Evolutionary conservation across 352 stramenopile species (phyloP), one percentile per base, ranked within the genome.

Genomic region (Globisporangium cylindrosporum): DNA sequence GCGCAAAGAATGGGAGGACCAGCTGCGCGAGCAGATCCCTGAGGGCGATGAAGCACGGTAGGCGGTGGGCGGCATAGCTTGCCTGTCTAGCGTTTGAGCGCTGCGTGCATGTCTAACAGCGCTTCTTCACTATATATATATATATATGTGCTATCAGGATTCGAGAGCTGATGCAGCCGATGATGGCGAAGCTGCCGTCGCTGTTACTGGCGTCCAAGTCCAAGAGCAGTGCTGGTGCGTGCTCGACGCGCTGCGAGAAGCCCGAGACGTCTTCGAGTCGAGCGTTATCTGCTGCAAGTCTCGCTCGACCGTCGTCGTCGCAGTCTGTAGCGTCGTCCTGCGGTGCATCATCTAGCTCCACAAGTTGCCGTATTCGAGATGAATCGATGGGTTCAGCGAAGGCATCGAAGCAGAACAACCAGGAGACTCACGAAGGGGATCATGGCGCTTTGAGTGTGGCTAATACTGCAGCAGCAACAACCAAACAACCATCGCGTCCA

Each of bases 91-190:
- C 4, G 27, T 32, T 32, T 32, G 27, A 32, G 27, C 3, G 27
- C 1, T 32, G 27, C 27, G 27, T 32, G 27, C 2, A 51, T 22
- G 15, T 38, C 27, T 60, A 29, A 57, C n/a, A 2, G 27, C 27
- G 12, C n/a, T 18, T 29, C 12, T 29, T 57, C 6, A 49, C 15
- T 22, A 27, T n/a, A 22, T 41, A 7, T 29, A 15, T 22, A 27
- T n/a, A 22, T 41, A 7, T 29, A 15, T 54, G 9, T 55, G 25
- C 12, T n/a, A 5, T 36, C 56, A 89, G 81, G 24, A 86, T 95
- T 69, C 82, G 80, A 62, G 82, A 93, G 62, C 69, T 93, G 46
- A 95, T 95, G 85, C 76, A 93, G 70, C 87, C 83, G 8, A 66
- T 93, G 62, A 72, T 92, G 62, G 78, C 78, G 22, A 95, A 90